These are phyloP conservation scores for Hebeloma cylindrosporum DNA, from an alignment of 768 basidiomycete genomes.

Conservation along the genomic window DNA sequence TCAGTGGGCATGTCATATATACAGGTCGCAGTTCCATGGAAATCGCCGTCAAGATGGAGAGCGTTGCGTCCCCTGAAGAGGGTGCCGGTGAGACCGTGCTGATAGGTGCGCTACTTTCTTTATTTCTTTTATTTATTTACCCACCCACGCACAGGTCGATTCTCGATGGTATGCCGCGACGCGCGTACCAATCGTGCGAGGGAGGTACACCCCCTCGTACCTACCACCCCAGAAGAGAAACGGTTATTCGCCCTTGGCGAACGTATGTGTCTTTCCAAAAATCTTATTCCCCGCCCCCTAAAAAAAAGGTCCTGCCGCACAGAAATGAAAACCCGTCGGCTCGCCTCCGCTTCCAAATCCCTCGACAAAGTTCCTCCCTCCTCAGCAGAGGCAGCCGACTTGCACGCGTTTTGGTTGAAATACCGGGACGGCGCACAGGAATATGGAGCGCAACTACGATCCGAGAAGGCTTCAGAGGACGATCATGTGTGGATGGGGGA, in stretches of 20 bases:
- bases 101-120: slow-evolving; percentile 45
- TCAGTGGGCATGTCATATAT: slow-evolving; percentile 81
- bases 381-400: slow-evolving; percentile 61
- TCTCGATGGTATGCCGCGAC: slow-evolving; percentile 86
- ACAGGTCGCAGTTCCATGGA: slow-evolving; percentile 80
- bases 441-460: slow-evolving; percentile 17
- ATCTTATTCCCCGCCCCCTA: neutral
- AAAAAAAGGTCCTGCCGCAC: neutral
- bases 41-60: slow-evolving; percentile 87
- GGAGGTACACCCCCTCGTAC: slow-evolving; percentile 60
- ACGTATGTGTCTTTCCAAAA: slow-evolving; percentile 40
- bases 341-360: slow-evolving; percentile 52
- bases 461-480: no score
- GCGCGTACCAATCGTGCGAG: slow-evolving; percentile 62
- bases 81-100: slow-evolving; percentile 60
- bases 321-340: slow-evolving; percentile 65
- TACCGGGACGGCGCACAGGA: slow-evolving; percentile 42
- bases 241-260: slow-evolving; percentile 65
- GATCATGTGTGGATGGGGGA: slow-evolving; percentile 76
- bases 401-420: slow-evolving; percentile 70
- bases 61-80: slow-evolving; percentile 47
- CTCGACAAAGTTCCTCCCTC: slow-evolving; percentile 74
- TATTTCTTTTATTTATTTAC: neutral
- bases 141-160: slow-evolving; percentile 57
- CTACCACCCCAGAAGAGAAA: slow-evolving; percentile 62